Evolutionary conservation across 2,329 filamentous ascomycete genomes (phyloP), one percentile per base, ranked within the genome.

Genomic region (Colletotrichum tropicale): DNA sequence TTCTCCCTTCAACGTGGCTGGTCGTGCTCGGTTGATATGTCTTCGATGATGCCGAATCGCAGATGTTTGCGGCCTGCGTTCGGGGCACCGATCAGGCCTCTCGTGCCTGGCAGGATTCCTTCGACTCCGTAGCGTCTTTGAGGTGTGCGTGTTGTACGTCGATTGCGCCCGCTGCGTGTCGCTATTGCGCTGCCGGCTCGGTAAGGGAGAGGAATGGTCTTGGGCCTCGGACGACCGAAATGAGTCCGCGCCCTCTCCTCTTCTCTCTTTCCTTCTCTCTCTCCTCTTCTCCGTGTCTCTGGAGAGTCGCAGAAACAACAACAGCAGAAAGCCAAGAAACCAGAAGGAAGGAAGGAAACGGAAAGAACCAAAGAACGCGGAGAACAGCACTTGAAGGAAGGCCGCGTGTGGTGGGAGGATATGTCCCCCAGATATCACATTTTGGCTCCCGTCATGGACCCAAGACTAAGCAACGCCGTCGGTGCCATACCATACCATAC

Each of bases 361-460:
- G 24, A 30, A 16, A 58, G 32, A 28, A 64, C 32, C 21, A 36
- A 32, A 21, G 5, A 16, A 48, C 9, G 43, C 52, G 13, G 43
- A 21, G 10, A 52, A 13, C 43, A 21, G 43, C n/a, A 52, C 43
- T 52, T 21, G n/a, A 26, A 21, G 24, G 26, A 18, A 43, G 10
- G 7, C 12, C 30, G 16, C 26, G 18, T 21, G 30, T 38, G 67
- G 67, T 43, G 43, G 56, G 43, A 52, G 43, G 72, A 66, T 55
- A 66, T 67, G 24, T 66, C 72, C 55, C 34, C 64, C 62, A 72
- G 69, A 72, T 64, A 68, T 72, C 56, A 21, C n/a, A 38, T 32
- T 71, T 32, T 55, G 28, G 48, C n/a, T 48, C 15, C 28, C 26
- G 16, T 72, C 62, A 24, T 66, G 62, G 12, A 60, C 21, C 16